Evolutionary conservation across 768 basidiomycete genomes (phyloP), one percentile per base, ranked within the genome.

Genomic region (Cystobasidium onofrii): DNA sequence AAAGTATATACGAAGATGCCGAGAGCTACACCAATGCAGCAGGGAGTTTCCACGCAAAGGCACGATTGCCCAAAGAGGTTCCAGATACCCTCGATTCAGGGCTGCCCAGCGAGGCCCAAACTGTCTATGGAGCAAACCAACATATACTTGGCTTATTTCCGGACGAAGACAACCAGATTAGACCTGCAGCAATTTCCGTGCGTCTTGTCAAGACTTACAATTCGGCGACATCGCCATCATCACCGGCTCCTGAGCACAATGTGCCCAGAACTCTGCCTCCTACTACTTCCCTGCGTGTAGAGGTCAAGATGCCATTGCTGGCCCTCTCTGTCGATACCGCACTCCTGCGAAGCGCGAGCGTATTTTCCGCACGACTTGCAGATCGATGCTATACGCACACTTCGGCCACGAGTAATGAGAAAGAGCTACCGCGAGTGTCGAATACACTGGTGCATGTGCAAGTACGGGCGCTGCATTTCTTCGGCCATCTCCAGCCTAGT

Each of bases 1-100:
- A 50, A 18, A 73, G 63, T 39, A 27, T 52, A 20, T 73, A 64
- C 43, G 27, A 29, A 29, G 57, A 50, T 54, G 23, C 73, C 15
- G 33, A 36, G 20, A 25, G 60, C 15, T 15, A 66, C 39, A 33
- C 18, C 44, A 34, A 15, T 2, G 29, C 10, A 52, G 20, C 12
- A 17, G 12, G 44, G 39, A 67, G 20, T n/a, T n/a, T n/a, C n/a
- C n/a, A n/a, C n/a, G n/a, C n/a, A n/a, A n/a, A n/a, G n/a, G n/a
- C n/a, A n/a, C n/a, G n/a, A n/a, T n/a, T n/a, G n/a, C n/a, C n/a
- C n/a, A n/a, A n/a, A n/a, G n/a, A n/a, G n/a, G n/a, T n/a, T n/a
- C n/a, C n/a, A 12, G 6, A 7, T 4, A 7, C 20, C 41, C 18
- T 43, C 41, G 18, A 43, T 43, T 43, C 46, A 7, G 46, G n/a